These are phyloP conservation scores for Sonneratia alba DNA, from an alignment of 345 rosid species.

Conservation along the genomic window DNA sequence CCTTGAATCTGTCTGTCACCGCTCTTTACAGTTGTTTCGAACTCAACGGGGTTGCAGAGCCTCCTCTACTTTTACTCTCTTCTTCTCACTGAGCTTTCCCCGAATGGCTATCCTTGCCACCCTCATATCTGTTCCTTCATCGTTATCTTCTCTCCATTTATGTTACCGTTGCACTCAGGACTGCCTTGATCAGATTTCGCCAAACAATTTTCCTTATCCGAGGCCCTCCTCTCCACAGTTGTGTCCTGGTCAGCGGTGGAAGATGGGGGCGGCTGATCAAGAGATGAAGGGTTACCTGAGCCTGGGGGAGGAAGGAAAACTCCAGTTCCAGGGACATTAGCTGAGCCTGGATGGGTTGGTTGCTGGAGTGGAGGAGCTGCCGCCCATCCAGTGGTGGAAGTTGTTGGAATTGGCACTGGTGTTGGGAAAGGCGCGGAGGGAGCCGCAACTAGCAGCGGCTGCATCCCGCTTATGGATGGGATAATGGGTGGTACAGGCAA, in stretches of 20 bases:
- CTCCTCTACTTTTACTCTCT: constrained; percentile 13
- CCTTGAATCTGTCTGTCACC: constrained; percentile 23
- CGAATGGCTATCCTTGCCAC: constrained; percentile 12
- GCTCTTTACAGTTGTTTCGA: constrained; percentile 48
- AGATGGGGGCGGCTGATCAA: background rate
- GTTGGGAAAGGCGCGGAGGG: constrained; percentile 53
- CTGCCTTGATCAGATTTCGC: constrained; percentile 4
- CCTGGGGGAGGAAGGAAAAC: constrained; percentile 87
- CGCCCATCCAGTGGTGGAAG: constrained; percentile 55
- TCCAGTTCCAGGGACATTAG: constrained; percentile 79
- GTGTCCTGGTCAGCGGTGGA: background rate
- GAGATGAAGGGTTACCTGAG: constrained; percentile 20
- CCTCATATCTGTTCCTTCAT: constrained; percentile 20
- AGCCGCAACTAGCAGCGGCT: constrained; percentile 36
- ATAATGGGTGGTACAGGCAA: constrained; percentile 52
- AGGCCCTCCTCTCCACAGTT: background rate
- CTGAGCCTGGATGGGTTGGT: constrained; percentile 27
- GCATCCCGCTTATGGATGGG: constrained; percentile 46
- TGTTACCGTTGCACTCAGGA: constrained; percentile 34
- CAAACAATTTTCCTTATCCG: background rate
- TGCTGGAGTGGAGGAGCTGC: constrained; percentile 55
- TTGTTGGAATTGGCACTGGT: constrained; percentile 39
- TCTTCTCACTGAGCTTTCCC: constrained; percentile 16
- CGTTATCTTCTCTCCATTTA: constrained; percentile 14
- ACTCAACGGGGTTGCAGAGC: constrained; percentile 31